Percentiles rank a stretch among this genome's conserved stretches.
Evolutionary conservation across 2,329 filamentous ascomycete species (phyloP).

Genomic region (Cordyceps militaris): DNA sequence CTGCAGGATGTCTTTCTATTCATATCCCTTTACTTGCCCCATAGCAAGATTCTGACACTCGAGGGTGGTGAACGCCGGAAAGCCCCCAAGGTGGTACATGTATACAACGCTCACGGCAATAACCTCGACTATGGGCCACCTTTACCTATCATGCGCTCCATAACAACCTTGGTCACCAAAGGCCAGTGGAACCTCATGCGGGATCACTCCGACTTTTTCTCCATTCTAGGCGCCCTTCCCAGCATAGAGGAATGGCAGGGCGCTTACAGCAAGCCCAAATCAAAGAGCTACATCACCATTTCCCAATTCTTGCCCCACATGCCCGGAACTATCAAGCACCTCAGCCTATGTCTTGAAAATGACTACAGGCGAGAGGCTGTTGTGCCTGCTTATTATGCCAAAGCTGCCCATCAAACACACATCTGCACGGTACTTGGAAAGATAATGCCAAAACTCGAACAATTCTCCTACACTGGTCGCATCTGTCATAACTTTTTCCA

Average conservation of each 20-base stretch:
- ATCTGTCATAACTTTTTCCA: conserved; percentile 65
- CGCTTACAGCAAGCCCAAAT: conserved; percentile 65
- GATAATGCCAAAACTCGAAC: conserved; percentile 55
- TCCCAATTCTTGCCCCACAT: conserved; percentile 53
- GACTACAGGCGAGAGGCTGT: conserved; percentile 61
- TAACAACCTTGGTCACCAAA: conserved; percentile 63
- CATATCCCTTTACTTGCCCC: conserved; percentile 50
- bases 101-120: conserved; percentile 16
- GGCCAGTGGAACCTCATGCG: conserved; percentile 74
- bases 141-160: conserved; percentile 44
- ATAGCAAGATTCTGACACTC: conserved; percentile 59
- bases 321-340: conserved; percentile 50
- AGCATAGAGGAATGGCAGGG: conserved; percentile 57
- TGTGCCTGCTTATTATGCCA: conserved; percentile 54
- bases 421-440: conserved; percentile 59
- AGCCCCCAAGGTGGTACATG: conserved; percentile 54
- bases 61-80: conserved; percentile 74
- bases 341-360: conserved; percentile 64
- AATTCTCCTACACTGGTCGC: conserved; percentile 65
- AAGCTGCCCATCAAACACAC: conserved; percentile 52
- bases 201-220: conserved; percentile 53
- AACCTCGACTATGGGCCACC: conserved; percentile 14
- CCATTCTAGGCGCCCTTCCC: conserved; percentile 56
- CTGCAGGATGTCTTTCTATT: conserved; percentile 64
- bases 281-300: conserved; percentile 66